phyloP scores from a whole-genome alignment of 1,284 basidiomycete species.

The Singerocomus inundabilis region DNA sequence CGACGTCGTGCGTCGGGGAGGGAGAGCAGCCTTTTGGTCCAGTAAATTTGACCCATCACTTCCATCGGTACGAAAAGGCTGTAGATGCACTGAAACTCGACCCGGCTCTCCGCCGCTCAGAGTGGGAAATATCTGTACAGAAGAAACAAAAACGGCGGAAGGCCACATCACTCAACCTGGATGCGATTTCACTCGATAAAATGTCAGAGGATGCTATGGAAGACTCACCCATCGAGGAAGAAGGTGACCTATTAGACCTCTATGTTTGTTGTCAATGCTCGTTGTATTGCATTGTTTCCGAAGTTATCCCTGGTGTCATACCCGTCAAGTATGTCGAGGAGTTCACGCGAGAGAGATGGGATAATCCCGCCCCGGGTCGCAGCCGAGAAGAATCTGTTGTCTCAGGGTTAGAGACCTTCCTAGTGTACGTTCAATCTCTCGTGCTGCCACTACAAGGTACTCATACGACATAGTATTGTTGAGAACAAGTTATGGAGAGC shows the following conservation, averaged over 20 bases:
- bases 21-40: conserved; percentile 45
- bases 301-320: conserved; percentile 69
- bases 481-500: conserved; percentile 73
- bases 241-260: conserved; percentile 67
- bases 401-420: conserved; percentile 63
- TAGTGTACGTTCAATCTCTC: conserved; percentile 44
- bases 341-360: conserved; percentile 40
- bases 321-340: conserved; percentile 50
- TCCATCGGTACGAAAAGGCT: conserved; percentile 67
- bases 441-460: conserved; percentile 2
- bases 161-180: conserved; percentile 36
- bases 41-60: conserved; percentile 73
- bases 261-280: conserved; percentile 82
- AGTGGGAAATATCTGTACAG: conserved; percentile 51
- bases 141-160: conserved; percentile 51
- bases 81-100: conserved; percentile 63
- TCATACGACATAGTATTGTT: conserved; percentile 49
- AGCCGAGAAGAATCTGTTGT: conserved; percentile 50
- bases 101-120: conserved; percentile 57
- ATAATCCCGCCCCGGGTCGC: conserved; percentile 40
- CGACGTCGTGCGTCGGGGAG: conserved; percentile 50
- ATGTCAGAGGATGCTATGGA: conserved; percentile 37
- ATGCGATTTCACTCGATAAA: conserved; percentile 27
- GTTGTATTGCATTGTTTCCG: conserved; percentile 65
- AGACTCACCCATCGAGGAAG: conserved; percentile 35